These are phyloP conservation scores for Colletotrichum sp. DNA, from an alignment of 2,329 filamentous ascomycete genomes.

Conservation along the genomic window DNA sequence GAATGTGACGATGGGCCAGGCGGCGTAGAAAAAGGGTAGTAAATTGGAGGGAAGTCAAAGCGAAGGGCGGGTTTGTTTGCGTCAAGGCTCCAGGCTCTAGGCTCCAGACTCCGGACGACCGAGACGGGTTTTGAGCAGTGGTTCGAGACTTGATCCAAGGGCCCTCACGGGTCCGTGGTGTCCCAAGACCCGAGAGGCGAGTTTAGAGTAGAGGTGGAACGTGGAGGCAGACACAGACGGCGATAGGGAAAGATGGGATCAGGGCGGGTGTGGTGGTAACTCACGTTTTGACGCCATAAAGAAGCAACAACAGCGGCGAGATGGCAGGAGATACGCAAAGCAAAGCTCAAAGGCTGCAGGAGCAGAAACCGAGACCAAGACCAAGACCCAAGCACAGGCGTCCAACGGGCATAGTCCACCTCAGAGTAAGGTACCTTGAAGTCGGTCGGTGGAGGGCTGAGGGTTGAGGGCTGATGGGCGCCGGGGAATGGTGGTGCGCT, in stretches of 20 bases:
- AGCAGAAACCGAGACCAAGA: neutral
- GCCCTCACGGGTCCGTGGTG: slow-evolving; percentile 13
- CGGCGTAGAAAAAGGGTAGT: neutral
- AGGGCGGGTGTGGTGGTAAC: neutral
- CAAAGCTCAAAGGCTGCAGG: neutral
- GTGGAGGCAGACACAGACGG: neutral
- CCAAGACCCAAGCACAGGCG: slow-evolving; percentile 9
- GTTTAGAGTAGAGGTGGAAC: neutral
- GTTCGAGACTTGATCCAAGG: neutral
- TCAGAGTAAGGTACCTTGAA: neutral
- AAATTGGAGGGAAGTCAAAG: neutral
- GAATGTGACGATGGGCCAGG: neutral
- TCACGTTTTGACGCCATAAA: slow-evolving; percentile 26
- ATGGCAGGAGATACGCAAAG: neutral
- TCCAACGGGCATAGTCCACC: slow-evolving; percentile 18
- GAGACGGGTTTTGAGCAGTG: neutral
- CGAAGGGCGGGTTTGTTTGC: slow-evolving; percentile 16
- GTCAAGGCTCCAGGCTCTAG: neutral
- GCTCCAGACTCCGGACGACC: neutral
- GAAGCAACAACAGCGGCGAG: slow-evolving; percentile 7
- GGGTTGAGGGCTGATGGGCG: neutral
- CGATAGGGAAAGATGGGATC: slow-evolving; percentile 1
- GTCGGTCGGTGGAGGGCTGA: neutral
- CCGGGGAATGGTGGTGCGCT: neutral
- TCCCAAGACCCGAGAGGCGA: neutral